Evolutionary conservation across 164 flowering plant species (phyloP), one percentile per base, ranked within the genome.

Genomic region (Vitis labrusca): DNA sequence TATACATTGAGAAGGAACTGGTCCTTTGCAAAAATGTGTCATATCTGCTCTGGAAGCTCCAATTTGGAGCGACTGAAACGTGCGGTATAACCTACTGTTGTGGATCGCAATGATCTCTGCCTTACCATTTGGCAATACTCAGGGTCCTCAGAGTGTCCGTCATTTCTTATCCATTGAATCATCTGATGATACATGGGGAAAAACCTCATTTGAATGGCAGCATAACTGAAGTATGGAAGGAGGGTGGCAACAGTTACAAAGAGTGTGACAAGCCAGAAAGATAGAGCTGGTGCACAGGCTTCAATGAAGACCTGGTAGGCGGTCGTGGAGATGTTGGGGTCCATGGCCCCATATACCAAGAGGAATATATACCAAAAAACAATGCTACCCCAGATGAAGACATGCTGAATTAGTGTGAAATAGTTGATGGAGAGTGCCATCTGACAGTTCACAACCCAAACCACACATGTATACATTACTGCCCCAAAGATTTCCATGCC

Each of bases 401-500:
- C 10, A 66, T 86, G 90, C 13, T 85, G 90, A 15, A 86, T 74
- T 19, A 74, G 77, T 2, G 90, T 85, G 77, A 85, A 85, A 69
- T 85, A 83, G 48, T 49, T 85, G 59, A 85, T 65, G 37, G 86
- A 78, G 1, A 85, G 62, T 6, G 86, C 90, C 90, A 86, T 83
- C 61, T 86, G 90, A 13, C 78, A 69, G 64, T 85, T 86, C 23
- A 85, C 90, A 0, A 81, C 86, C 84, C 86, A 80, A 9, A 86
- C 81, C 3, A 85, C 74, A 19, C 90, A 86, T 1, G 88, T 80
- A 80, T 79, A 86, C 81, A 85, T 74, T 37, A 82, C 76, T 2
- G 83, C 64, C 1, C 88, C 90, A 8, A 86, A 80, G 63, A 83
- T 68, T 52, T 81, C 81, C 29, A 77, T 29, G 16, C 83, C 86